These are phyloP conservation scores for Lagenidium giganteum DNA, from an alignment of 352 stramenopile species.

Conservation along the genomic window DNA sequence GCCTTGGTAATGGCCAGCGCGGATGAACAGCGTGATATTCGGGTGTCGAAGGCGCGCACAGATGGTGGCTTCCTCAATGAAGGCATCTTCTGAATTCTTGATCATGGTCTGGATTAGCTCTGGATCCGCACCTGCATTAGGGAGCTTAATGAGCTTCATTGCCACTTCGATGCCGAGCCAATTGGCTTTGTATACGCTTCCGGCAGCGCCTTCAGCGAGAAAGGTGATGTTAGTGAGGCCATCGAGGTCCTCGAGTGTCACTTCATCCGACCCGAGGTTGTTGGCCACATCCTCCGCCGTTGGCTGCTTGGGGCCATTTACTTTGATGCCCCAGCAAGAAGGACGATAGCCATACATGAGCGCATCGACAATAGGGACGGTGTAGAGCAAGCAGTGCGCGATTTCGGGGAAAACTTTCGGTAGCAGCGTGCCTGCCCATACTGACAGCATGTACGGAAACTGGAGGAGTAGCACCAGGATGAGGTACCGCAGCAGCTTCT, in stretches of 20 bases:
- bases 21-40: constrained; percentile 72
- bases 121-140: constrained; percentile 33
- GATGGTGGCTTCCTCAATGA: constrained; percentile 57
- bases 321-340: constrained; percentile 8
- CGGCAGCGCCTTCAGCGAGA: constrained; percentile 55
- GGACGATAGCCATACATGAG: constrained; percentile 34
- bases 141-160: constrained; percentile 71
- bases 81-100: constrained; percentile 56
- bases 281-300: constrained; percentile 32
- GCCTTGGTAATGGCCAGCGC: constrained; percentile 51
- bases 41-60: constrained; percentile 56
- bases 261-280: constrained; percentile 33
- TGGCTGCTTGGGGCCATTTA: constrained; percentile 20
- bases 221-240: constrained; percentile 48
- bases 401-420: constrained; percentile 27
- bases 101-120: constrained; percentile 71
- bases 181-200: constrained; percentile 58
- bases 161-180: constrained; percentile 71
- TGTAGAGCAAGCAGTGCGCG: constrained; percentile 32
- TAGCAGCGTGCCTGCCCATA: constrained; percentile 21
- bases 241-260: constrained; percentile 51
- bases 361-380: constrained; percentile 46
- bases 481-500: constrained; percentile 48
- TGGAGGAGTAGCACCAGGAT: constrained; percentile 36
- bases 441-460: constrained; percentile 42